phyloP scores from a whole-genome alignment of 2,329 filamentous ascomycete genomes.

The Dichotomopilus funicola region DNA sequence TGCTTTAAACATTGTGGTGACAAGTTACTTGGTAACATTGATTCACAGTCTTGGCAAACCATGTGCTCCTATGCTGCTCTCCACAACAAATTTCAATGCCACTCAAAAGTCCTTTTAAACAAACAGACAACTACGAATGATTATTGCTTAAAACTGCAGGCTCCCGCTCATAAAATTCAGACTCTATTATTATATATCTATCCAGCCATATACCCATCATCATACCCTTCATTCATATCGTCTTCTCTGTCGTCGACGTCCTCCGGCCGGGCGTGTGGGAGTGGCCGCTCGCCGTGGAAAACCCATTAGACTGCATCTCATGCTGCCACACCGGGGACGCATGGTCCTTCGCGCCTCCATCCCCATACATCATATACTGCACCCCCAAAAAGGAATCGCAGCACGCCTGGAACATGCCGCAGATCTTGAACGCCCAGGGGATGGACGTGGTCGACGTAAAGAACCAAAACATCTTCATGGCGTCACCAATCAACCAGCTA shows the following conservation, averaged over 20 bases:
- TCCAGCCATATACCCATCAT: neutral
- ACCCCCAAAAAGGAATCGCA: conserved; percentile 70
- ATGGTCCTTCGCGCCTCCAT: conserved; percentile 37
- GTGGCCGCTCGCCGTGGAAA: conserved; percentile 13
- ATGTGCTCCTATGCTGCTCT: neutral
- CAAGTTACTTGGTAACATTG: conserved; percentile 23
- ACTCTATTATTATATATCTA: conserved; percentile 10
- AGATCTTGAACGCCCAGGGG: conserved; percentile 73
- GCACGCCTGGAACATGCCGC: conserved; percentile 71
- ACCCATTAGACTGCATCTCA: conserved; percentile 12
- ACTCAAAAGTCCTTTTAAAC: neutral
- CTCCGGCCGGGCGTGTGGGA: conserved; percentile 12
- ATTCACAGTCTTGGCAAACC: conserved; percentile 22
- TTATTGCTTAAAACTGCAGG: neutral
- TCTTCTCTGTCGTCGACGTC: conserved; percentile 18
- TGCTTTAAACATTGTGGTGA: conserved; percentile 8
- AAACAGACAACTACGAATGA: neutral
- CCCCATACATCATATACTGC: conserved; percentile 67
- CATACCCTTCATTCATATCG: conserved; percentile 15
- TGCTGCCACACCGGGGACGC: conserved; percentile 9
- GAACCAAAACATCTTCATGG: conserved; percentile 86
- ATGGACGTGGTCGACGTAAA: conserved; percentile 64
- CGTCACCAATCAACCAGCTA: conserved; percentile 74
- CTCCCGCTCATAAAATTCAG: neutral
- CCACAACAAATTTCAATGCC: neutral